Evolutionary conservation across 73 alveolate genomes (phyloP), one percentile per base, ranked within the genome.

Genomic region (Paramecium sexaurelia): DNA sequence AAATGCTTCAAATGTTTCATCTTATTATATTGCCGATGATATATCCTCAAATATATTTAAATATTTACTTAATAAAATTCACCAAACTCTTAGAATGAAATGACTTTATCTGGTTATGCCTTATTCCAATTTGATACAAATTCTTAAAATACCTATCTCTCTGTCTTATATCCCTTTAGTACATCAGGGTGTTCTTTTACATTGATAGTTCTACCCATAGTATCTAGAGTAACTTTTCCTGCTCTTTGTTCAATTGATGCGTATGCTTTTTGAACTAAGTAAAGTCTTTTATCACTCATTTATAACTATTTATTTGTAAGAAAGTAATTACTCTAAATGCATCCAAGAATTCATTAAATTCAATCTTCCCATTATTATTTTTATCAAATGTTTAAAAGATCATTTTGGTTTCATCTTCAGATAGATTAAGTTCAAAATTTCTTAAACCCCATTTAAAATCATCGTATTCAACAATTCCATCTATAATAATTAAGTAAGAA

Each of bases 401-500:
- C 57, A 69, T 68, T 41, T 88, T 88, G 20, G 61, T 82, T 68
- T 88, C 94, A 39, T 88, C 94, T 39, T 75, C 91, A 15, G 66
- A 20, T 11, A 82, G 55, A 19, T 67, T 45, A 17, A 88, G 43
- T 67, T 91, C 94, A 88, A 88, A 88, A 40, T 88, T 88, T 51
- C 91, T 88, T 13, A 88, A n/a, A 26, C 94, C 94, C 94, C 94
- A 88, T 47, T 82, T 75, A 82, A 88, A 88, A 45, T 88, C 94
- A 9, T 71, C 91, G 43, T 88, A 88, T 47, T 88, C 89, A 41
- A 88, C 91, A 10, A 68, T 22, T 11, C 91, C 91, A 67, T 75
- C 87, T 68, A 22, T 41, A 27, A 22, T 22, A n/a, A 27, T 29
- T 17, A 6, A 1, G 37, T 87, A 43, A 68, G 43, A 39, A 20